phyloP scores from a whole-genome alignment of 2,329 filamentous ascomycete genomes.

The Metarhizium robertsii region DNA sequence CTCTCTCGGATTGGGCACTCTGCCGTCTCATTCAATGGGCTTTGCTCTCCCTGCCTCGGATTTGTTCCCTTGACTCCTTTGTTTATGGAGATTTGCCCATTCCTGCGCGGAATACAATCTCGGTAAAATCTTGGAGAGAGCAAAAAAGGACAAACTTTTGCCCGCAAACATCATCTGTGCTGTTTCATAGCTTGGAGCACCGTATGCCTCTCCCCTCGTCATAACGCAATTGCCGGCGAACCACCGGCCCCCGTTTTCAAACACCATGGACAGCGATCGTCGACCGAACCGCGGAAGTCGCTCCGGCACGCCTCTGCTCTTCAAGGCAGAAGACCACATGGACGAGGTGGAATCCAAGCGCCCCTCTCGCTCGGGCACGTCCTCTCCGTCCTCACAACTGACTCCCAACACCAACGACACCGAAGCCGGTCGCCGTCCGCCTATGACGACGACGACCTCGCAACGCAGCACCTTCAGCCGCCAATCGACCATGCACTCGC shows the following conservation, averaged over 20 bases:
- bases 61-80: not conserved
- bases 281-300: conserved; percentile 7
- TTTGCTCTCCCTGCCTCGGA: too few relatives aligned
- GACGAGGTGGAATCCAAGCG: conserved; percentile 17
- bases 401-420: conserved; percentile 15
- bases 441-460: not conserved
- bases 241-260: not conserved
- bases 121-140: not conserved
- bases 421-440: conserved; percentile 7
- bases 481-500: conserved; percentile 64
- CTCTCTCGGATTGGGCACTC: too few relatives aligned
- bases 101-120: not conserved
- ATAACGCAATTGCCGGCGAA: not conserved
- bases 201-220: not conserved
- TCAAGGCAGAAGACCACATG: conserved; percentile 9
- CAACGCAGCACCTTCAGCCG: conserved; percentile 19
- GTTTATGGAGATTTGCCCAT: not conserved
- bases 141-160: too few relatives aligned
- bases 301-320: conserved; percentile 12
- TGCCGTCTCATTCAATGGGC: too few relatives aligned
- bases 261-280: conserved; percentile 6
- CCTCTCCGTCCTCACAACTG: conserved; percentile 14
- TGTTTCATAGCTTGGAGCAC: too few relatives aligned
- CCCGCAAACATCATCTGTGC: too few relatives aligned
- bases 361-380: conserved; percentile 11